phyloP scores from a whole-genome alignment of 805 yeast species.

The Candida ovalis region DNA sequence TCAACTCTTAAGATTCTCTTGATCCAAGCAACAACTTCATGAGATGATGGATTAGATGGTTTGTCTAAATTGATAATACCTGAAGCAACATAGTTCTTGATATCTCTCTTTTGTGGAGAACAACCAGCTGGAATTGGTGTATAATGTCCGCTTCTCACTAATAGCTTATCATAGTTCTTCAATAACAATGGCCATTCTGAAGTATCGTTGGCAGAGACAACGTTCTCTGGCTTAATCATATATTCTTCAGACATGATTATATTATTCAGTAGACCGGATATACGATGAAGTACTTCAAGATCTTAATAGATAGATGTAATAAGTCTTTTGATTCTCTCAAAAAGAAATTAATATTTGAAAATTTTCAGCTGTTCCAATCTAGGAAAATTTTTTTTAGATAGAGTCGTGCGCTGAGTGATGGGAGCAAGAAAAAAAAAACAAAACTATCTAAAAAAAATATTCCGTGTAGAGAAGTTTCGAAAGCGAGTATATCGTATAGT shows the following conservation, averaged over 20 bases:
- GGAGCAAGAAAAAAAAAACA: no score
- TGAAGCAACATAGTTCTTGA: constrained; percentile 82
- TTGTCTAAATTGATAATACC: constrained; percentile 98
- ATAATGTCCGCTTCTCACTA: constrained; percentile 95
- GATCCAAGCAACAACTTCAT: constrained; percentile 99
- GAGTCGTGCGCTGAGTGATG: neutral
- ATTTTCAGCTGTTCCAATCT: neutral
- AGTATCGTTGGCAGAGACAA: constrained; percentile 77
- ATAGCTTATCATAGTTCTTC: constrained; percentile 88
- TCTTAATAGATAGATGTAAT: neutral
- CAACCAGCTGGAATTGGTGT: constrained; percentile 97
- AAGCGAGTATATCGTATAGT: no score
- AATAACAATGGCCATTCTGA: constrained; percentile 93
- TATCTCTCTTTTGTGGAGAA: constrained; percentile 91
- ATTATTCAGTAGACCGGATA: neutral
- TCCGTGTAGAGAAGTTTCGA: no score
- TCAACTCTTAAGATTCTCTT: constrained; percentile 93
- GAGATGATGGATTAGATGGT: constrained; percentile 97
- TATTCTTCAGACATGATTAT: constrained; percentile 45
- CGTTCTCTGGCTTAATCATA: constrained; percentile 84
- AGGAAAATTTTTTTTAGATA: neutral
- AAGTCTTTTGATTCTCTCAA: neutral
- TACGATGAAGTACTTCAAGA: neutral
- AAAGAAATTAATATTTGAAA: neutral
- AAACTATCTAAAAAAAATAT: no score